Evolutionary conservation across 1,284 basidiomycete species (phyloP), one percentile per base, ranked within the genome.

Genomic region (Trichosporon asahii): DNA sequence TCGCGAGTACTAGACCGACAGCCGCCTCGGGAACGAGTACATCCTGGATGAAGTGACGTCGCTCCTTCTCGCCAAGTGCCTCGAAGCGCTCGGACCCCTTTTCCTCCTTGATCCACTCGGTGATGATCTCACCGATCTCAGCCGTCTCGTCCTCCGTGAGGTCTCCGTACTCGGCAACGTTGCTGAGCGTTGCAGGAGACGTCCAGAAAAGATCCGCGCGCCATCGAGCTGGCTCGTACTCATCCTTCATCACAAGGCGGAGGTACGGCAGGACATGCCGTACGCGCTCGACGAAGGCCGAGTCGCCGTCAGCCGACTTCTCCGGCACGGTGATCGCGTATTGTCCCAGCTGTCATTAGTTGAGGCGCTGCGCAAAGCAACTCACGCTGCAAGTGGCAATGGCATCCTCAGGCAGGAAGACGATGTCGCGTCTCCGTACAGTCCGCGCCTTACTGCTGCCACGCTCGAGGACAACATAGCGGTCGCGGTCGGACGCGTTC

Each of bases 1-100:
- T 60, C 27, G 55, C 55, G 55, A 60, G 27, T 8, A 60, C 55
- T 4, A 55, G 57, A 7, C 61, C 65, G 29, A 79, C 74, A 44
- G 79, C 70, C 1, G 74, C 67, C 73, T 80, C 79, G 7, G 76
- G 77, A 0, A 76, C 35, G 3, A 80, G 74, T 5, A 79, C 74
- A 29, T 72, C 31, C 8, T 70, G 12, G 27, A 77, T 60, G 66
- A 70, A 79, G 8, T 67, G 12, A 14, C 63, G 25, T 5, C 68
- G 68, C 11, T 73, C 60, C 15, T 64, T 23, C 1, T 44, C 44
- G 4, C 64, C 18, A 5, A 81, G 71, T 1, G 21, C 61, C n/a
- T 76, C 71, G 60, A 76, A 78, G 18, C 79, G 73, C 2, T 68
- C 66, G 6, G 78, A 76, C 14, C 77, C 78, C 9, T 12, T 63